Percentiles rank a stretch among this genome's conserved stretches.
phyloP scores from a whole-genome alignment of 305 asterid species.

The Plantago coronopus region DNA sequence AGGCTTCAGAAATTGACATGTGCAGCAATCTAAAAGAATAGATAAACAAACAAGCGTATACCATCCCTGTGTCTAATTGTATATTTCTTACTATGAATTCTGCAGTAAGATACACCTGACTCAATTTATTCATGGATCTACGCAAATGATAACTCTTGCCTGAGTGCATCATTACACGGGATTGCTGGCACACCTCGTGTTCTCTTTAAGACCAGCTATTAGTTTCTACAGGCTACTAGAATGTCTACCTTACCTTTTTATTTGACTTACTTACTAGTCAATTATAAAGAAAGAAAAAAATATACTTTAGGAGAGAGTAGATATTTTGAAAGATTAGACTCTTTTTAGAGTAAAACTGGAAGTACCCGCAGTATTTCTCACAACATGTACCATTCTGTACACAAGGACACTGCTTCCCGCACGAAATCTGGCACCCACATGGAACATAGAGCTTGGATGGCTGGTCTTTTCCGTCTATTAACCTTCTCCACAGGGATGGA shows the following conservation, averaged over 20 bases:
- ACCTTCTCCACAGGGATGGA: conserved; percentile 96
- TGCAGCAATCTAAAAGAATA: not conserved
- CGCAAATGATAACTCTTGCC: not conserved
- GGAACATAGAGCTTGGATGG: conserved; percentile 72
- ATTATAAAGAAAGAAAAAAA: not conserved
- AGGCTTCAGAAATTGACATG: not conserved
- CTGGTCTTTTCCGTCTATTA: conserved; percentile 79
- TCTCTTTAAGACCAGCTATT: not conserved
- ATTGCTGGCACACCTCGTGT: not conserved
- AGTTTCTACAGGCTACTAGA: conserved; percentile 2
- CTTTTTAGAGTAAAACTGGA: too few species aligned
- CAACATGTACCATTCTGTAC: conserved; percentile 79
- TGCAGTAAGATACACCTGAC: not conserved
- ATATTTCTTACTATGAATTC: not conserved
- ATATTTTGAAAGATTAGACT: too few species aligned
- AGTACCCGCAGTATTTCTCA: conserved; percentile 97
- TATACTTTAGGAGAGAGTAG: too few species aligned
- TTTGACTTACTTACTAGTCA: not conserved
- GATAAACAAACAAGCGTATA: not conserved
- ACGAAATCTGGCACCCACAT: conserved; percentile 77
- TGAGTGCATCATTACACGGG: not conserved
- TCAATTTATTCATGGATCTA: not conserved
- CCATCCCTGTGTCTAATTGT: not conserved
- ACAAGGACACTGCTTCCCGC: conserved; percentile 96
- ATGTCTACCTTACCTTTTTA: not conserved